Percentiles rank a stretch among this genome's conserved stretches.
phyloP scores from a whole-genome alignment of 1,139 yeast genomes.

The Lodderomyces beijingensis region DNA sequence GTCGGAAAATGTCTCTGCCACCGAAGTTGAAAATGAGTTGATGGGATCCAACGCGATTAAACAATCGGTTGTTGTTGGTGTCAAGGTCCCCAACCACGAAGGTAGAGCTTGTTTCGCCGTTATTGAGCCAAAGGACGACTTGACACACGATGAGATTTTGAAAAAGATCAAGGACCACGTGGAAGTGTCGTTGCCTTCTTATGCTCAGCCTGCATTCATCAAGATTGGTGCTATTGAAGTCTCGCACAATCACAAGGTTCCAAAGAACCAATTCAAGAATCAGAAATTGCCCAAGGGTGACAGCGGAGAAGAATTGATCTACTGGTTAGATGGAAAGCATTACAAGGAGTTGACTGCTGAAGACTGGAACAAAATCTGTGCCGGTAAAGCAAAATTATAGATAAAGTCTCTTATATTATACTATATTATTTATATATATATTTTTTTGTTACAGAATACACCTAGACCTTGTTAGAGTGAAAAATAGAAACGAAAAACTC shows the following conservation, averaged over 20 bases:
- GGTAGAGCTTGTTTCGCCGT: slow-evolving; percentile 95
- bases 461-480: too few species aligned
- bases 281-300: slow-evolving; percentile 74
- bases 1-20: slow-evolving; percentile 91
- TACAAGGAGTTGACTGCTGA: slow-evolving; percentile 57
- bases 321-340: slow-evolving; percentile 58
- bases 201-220: slow-evolving; percentile 82
- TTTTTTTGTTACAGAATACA: too few species aligned
- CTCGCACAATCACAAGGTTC: slow-evolving; percentile 83
- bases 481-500: too few species aligned
- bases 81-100: slow-evolving; percentile 80
- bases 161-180: slow-evolving; percentile 33
- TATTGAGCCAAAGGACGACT: slow-evolving; percentile 47
- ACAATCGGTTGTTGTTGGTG: slow-evolving; percentile 87
- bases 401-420: too few species aligned
- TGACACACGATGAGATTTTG: slow-evolving; percentile 26
- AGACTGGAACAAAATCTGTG: slow-evolving; percentile 54
- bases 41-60: slow-evolving; percentile 52
- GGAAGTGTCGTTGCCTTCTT: slow-evolving; percentile 61
- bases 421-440: too few species aligned
- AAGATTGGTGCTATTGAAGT: slow-evolving; percentile 61
- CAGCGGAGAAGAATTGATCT: slow-evolving; percentile 56
- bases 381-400: slow-evolving; percentile 37
- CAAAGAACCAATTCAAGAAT: slow-evolving; percentile 71
- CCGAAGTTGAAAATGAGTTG: slow-evolving; percentile 80